Evolutionary conservation across 2,329 filamentous ascomycete genomes (phyloP).

Genomic region (Cercospora canescens): DNA sequence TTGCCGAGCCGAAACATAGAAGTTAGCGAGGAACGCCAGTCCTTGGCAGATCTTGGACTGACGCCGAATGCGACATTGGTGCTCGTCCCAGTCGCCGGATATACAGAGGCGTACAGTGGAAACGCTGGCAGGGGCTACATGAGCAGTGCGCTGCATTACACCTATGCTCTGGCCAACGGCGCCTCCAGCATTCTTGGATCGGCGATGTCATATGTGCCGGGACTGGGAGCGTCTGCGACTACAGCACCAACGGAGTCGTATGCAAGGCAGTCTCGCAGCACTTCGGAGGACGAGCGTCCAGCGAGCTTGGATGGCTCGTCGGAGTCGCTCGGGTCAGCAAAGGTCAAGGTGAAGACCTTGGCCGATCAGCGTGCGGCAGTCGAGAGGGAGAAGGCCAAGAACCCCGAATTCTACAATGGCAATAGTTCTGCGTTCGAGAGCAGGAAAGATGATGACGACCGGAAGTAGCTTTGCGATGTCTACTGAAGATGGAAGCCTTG

Average conservation of each 20-base stretch:
- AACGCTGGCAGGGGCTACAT: constrained; percentile 33
- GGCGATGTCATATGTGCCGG: constrained; percentile 24
- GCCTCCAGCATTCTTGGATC: constrained; percentile 25
- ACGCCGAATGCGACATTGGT: constrained; percentile 80
- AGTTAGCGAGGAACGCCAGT: constrained; percentile 69
- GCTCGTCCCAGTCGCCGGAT: constrained; percentile 68
- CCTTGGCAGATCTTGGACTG: constrained; percentile 69
- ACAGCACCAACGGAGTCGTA: background rate
- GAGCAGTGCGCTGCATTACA: constrained; percentile 24
- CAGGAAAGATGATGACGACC: constrained; percentile 57
- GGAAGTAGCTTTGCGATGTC: background rate
- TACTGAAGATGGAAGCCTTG: background rate
- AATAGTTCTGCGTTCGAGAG: constrained; percentile 68
- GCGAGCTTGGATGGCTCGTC: constrained; percentile 22
- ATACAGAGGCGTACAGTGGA: constrained; percentile 58
- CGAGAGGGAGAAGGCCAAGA: constrained; percentile 42
- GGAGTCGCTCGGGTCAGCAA: constrained; percentile 24
- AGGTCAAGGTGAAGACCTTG: constrained; percentile 46
- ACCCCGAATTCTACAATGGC: constrained; percentile 80
- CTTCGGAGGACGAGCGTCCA: constrained; percentile 13
- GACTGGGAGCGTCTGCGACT: constrained; percentile 21
- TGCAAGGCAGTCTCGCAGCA: background rate
- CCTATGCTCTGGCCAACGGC: constrained; percentile 20
- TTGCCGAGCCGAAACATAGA: constrained; percentile 73
- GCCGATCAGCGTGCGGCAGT: constrained; percentile 44